Percentiles rank a stretch among this genome's conserved stretches.
Evolutionary conservation across 2,329 filamentous ascomycete genomes (phyloP).

Genomic region (Beauveria scarabaeidicola): DNA sequence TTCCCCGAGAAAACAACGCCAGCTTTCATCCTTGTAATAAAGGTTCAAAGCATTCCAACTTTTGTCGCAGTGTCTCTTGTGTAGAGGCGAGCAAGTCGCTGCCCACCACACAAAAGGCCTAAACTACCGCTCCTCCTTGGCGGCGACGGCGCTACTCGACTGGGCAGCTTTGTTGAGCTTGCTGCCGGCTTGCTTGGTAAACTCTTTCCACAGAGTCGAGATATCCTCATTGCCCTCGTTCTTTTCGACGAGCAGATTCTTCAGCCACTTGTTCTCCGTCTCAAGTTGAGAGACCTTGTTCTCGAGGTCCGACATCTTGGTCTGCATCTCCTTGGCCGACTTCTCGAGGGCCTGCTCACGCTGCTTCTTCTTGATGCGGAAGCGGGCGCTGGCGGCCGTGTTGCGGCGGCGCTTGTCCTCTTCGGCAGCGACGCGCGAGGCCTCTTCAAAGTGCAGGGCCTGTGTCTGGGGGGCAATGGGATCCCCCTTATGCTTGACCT

Average conservation of each 20-base stretch:
- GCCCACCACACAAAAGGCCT: not conserved
- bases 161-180: constrained; percentile 23
- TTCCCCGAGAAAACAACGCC: constrained; percentile 9
- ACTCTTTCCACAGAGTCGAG: constrained; percentile 43
- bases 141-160: constrained; percentile 14
- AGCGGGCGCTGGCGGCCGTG: constrained; percentile 79
- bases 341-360: constrained; percentile 78
- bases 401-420: constrained; percentile 87
- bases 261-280: constrained; percentile 75
- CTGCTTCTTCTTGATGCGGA: constrained; percentile 94
- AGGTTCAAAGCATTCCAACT: constrained; percentile 5
- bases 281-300: constrained; percentile 67
- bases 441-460: constrained; percentile 56
- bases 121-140: constrained; percentile 18
- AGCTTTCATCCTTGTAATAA: not conserved
- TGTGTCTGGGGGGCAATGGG: constrained; percentile 29
- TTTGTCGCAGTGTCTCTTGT: not conserved
- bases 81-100: not conserved
- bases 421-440: constrained; percentile 66
- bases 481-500: constrained; percentile 39
- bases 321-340: constrained; percentile 72
- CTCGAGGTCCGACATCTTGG: constrained; percentile 68
- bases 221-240: constrained; percentile 55
- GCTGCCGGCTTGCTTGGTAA: constrained; percentile 29
- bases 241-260: constrained; percentile 74